Evolutionary conservation across 192 early-diverging fungal species (phyloP), one percentile per base, ranked within the genome.

Genomic region (Backusella westeae): DNA sequence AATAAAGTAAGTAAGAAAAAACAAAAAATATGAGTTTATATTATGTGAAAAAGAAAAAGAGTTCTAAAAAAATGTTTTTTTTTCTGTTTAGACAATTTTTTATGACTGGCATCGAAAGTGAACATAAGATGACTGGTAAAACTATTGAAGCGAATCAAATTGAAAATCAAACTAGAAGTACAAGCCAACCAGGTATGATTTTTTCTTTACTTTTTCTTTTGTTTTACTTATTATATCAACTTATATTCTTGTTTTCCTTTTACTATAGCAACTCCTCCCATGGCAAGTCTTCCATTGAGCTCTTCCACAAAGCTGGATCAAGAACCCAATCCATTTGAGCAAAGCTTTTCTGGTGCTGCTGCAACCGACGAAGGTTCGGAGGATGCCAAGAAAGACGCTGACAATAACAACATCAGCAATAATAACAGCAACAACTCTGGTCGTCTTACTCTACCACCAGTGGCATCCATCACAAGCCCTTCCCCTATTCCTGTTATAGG

Each of bases 251-350:
- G 5, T 56, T 9, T 32, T 56, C 8, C 21, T 56, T 63, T 63
- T 7, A 63, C 4, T 63, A 63, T 63, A 63, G 56, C 23, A 21
- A 67, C 26, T 67, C 74, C 74, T n/a, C 59, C 65, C 6, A 75
- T 75, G 74, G 74, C 74, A 32, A 65, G 42, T 21, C 52, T 75
- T n/a, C 74, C 74, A 9, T 44, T 75, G 36, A 46, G 67, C 17
- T 46, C 74, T 6, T 74, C 63, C 21, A 68, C 87, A 42, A 96
- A 96, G 74, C 87, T 96, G 32, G 89, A 93, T 72, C 84, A 89
- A 68, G 95, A 97, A 73, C 93, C 93, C 42, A 97, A 97, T 86
- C 94, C 93, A 44, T 97, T 97, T 76, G 95, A 96, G 74, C 87
- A 92, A 77, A 93, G 90, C 72, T 95, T 96, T 71, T 90, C 85